phyloP scores from a whole-genome alignment of 345 rosid species.

The Physaria fendleri region DNA sequence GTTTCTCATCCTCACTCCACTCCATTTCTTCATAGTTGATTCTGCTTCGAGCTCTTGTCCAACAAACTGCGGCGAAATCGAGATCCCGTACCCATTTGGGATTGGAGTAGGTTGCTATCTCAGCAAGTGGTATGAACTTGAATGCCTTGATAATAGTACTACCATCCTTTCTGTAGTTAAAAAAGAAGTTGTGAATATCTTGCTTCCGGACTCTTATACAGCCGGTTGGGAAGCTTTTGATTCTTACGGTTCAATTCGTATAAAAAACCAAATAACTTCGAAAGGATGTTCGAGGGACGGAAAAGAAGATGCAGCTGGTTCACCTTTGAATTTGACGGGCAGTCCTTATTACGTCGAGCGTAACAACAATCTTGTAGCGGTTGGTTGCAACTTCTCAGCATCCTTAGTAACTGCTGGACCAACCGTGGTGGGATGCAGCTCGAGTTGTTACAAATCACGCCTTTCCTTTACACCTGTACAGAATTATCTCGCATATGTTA shows the following conservation, averaged over 20 bases:
- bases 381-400: conserved; percentile 25
- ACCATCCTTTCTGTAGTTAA: background rate
- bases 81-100: conserved; percentile 40
- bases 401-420: background rate
- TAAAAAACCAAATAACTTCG: background rate
- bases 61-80: conserved; percentile 24
- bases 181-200: conserved; percentile 8
- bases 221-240: background rate
- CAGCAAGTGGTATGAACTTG: background rate
- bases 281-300: background rate
- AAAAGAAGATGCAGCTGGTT: background rate
- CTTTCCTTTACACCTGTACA: too few relatives aligned
- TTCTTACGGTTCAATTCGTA: background rate
- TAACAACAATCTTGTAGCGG: conserved; percentile 3
- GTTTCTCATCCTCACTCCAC: background rate
- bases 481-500: too few relatives aligned
- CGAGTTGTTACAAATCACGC: too few relatives aligned
- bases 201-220: background rate
- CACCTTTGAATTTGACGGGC: conserved; percentile 1
- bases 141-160: background rate
- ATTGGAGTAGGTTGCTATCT: conserved; percentile 8
- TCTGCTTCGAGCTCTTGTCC: background rate
- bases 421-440: conserved; percentile 26
- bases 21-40: background rate
- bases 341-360: background rate